Evolutionary conservation across 768 basidiomycete genomes (phyloP).

Genomic region (Termitomyces sp.): DNA sequence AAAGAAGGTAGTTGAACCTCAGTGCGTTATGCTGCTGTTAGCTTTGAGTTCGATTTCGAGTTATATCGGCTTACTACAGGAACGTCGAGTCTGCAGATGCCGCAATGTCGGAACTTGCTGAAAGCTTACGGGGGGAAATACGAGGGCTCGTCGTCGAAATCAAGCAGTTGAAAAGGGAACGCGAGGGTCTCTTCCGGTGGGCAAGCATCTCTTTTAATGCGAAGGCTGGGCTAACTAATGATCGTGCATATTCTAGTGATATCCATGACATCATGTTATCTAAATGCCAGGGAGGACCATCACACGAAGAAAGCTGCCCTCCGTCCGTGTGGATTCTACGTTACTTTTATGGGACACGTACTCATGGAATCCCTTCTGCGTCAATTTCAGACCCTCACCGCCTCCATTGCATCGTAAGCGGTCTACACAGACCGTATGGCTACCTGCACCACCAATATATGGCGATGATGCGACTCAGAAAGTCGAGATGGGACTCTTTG

Average conservation of each 20-base stretch:
- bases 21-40: slow-evolving; percentile 3
- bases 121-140: slow-evolving; percentile 9
- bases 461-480: not conserved
- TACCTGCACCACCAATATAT: not conserved
- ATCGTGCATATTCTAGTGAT: slow-evolving; percentile 2
- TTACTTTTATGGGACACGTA: not conserved
- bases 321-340: not conserved
- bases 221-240: not conserved
- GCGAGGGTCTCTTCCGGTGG: slow-evolving; percentile 10
- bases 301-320: not conserved
- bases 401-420: not conserved
- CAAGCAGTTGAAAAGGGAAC: slow-evolving; percentile 6
- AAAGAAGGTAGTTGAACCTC: slow-evolving; percentile 1
- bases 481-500: slow-evolving; percentile 9
- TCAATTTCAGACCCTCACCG: not conserved
- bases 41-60: not conserved
- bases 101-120: slow-evolving; percentile 11
- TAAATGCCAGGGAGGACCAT: slow-evolving; percentile 1
- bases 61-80: not conserved
- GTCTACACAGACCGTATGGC: slow-evolving; percentile 4
- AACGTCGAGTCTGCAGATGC: not conserved
- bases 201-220: not conserved
- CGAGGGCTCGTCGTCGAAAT: slow-evolving; percentile 7
- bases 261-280: slow-evolving; percentile 13
- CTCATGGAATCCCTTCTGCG: not conserved